Percentiles rank a stretch among this genome's conserved stretches.
These are phyloP conservation scores for Boechera divaricarpa DNA, from an alignment of 345 rosid genomes.

Conservation along the genomic window DNA sequence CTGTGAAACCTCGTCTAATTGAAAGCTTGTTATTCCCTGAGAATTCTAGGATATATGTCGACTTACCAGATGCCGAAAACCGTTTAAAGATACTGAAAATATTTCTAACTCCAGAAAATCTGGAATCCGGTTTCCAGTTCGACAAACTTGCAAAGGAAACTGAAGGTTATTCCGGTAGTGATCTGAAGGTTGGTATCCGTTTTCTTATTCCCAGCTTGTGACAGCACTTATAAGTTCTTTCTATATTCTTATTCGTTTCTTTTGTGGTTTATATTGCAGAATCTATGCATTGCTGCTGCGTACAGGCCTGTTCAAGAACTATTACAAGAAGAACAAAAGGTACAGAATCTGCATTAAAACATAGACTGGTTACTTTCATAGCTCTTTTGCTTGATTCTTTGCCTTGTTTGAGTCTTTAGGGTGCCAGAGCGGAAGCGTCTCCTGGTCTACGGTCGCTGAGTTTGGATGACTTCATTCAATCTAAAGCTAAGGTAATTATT, in stretches of 20 bases:
- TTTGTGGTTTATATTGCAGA: slow-evolving; percentile 55
- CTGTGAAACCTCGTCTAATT: neutral
- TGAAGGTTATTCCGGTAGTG: slow-evolving; percentile 98
- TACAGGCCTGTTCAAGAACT: slow-evolving; percentile 95
- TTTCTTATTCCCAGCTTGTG: neutral
- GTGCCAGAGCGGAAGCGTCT: slow-evolving; percentile 45
- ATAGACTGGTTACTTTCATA: neutral
- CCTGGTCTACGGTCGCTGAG: slow-evolving; percentile 63
- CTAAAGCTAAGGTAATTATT: slow-evolving; percentile 81
- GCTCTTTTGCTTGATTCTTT: slow-evolving; percentile 9
- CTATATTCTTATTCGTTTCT: slow-evolving; percentile 1
- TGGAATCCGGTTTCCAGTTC: slow-evolving; percentile 61
- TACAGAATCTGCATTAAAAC: slow-evolving; percentile 30
- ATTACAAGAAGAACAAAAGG: slow-evolving; percentile 77
- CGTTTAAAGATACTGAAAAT: slow-evolving; percentile 83
- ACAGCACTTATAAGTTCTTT: neutral
- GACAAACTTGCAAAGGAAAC: slow-evolving; percentile 80
- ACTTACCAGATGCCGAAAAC: slow-evolving; percentile 88
- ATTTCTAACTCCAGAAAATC: slow-evolving; percentile 68
- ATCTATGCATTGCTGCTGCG: slow-evolving; percentile 96
- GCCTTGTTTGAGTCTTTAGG: slow-evolving; percentile 47
- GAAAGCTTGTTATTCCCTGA: slow-evolving; percentile 31
- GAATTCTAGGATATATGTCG: slow-evolving; percentile 75
- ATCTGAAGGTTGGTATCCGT: slow-evolving; percentile 71
- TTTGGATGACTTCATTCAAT: slow-evolving; percentile 75